Evolutionary conservation across 176 grass and related monocot genomes (phyloP).

Genomic region (Triticum monococcum): DNA sequence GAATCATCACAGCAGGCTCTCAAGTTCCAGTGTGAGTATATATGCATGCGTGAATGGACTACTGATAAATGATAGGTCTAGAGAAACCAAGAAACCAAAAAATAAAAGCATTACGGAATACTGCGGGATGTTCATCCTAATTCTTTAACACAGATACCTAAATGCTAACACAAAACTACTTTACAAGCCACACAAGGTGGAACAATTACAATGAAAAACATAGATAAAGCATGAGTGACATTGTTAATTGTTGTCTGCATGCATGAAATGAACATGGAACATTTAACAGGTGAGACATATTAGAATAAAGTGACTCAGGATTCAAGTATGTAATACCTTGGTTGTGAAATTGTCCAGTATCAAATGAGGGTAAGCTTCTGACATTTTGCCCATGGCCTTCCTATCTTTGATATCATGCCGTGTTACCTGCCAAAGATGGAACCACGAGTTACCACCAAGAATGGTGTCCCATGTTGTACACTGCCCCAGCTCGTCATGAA

Average conservation of each 20-base stretch:
- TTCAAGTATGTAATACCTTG: constrained; percentile 41
- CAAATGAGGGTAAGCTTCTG: constrained; percentile 89
- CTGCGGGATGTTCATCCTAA: background rate
- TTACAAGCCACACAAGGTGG: background rate
- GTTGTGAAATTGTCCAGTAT: constrained; percentile 82
- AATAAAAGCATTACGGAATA: background rate
- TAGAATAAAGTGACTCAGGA: background rate
- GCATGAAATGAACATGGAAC: background rate
- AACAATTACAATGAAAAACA: background rate
- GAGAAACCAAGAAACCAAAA: too few species aligned
- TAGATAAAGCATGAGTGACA: background rate
- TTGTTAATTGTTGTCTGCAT: background rate
- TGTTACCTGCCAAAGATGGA: constrained; percentile 57
- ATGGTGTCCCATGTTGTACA: background rate
- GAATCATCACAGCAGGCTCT: background rate
- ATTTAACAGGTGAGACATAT: background rate
- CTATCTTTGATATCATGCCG: constrained; percentile 92
- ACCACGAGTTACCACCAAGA: constrained; percentile 4
- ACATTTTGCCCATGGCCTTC: constrained; percentile 90
- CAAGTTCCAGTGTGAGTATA: background rate
- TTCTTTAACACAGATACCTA: background rate
- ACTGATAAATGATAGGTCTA: background rate
- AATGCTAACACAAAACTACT: background rate
- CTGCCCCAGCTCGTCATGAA: background rate
- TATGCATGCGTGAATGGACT: background rate